Base-by-base conservation (phyloP, 257 asterid species). In the Solanum virginianum region DNA sequence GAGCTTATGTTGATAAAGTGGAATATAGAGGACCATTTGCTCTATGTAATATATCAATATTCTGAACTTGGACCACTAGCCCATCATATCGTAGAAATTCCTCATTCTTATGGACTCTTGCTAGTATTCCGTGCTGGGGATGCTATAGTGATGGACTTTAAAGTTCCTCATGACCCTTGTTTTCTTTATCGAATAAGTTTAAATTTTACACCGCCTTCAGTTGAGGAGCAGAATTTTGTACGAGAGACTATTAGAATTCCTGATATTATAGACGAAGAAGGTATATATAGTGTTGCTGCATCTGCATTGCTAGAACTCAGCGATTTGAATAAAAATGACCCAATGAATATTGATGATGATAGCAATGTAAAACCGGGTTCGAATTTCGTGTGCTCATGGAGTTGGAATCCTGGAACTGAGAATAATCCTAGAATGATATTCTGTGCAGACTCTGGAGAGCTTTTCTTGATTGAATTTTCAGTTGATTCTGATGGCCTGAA, bases 231-330 rank as follows among this genome's bases (percentile, higher is more conserved):
- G 86, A 91, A 90, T 88, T 88, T 79, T 89, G 84, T 84, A 13
- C 91, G 89, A 72, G 93, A 89, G 60, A 89, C 90, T 63, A 81
- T 87, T 86, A 89, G 90, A 88, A 90, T 92, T 90, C 97, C 95
- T 10, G 98, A 97, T 91, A 91, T 93, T 63, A 92, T 92, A 92
- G 99, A 95, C 68, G 99, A 97, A 90, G 99, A 95, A 85, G 97
- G 96, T 55, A 93, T 92, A 26, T 90, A 91, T 51, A 95, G 91
- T 57, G 97, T 95, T 87, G 99, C 99, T 85, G 99, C 99, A 74
- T 97, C 98, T 88, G 99, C 99, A 75, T 89, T 97, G 86, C 89
- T 97, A 93, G 96, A 97, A 93, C 95, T 95, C 84, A 94, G 99
- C 41, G 99, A 95, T 92, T 88, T 92, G 87, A 88, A 93, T 90